Evolutionary conservation across 306 rosid genomes (phyloP).

Genomic region (Quercus agrifolia): DNA sequence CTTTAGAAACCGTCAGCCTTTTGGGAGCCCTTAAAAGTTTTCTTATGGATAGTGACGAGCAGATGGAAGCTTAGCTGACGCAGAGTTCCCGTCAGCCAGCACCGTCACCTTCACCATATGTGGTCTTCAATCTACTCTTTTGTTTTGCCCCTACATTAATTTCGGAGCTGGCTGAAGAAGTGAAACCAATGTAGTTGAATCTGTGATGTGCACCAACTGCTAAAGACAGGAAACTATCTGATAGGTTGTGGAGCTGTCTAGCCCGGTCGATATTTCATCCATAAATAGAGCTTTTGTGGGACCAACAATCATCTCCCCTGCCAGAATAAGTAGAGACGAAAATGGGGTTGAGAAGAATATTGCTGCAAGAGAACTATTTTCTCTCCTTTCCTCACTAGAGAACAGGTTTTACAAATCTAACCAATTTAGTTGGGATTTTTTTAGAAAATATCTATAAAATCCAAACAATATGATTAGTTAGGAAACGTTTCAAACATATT

Average conservation of each 20-base stretch:
- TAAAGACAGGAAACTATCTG: conserved; percentile 71
- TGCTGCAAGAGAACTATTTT: not conserved
- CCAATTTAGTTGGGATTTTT: too few species aligned
- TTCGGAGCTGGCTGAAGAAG: conserved; percentile 75
- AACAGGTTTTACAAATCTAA: conserved; percentile 3
- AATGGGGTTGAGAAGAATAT: not conserved
- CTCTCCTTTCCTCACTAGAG: conserved; percentile 6
- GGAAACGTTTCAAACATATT: too few species aligned
- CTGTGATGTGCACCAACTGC: conserved; percentile 65
- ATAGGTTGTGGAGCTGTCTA: conserved; percentile 80
- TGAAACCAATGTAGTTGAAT: conserved; percentile 66
- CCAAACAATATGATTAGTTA: too few species aligned
- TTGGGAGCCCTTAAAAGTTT: too few species aligned
- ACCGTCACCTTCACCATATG: too few species aligned
- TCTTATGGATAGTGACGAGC: too few species aligned
- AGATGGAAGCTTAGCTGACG: too few species aligned
- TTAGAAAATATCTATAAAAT: too few species aligned
- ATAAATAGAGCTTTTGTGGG: conserved; percentile 69
- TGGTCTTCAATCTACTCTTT: too few species aligned
- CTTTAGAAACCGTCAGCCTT: too few species aligned
- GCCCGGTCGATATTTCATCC: conserved; percentile 85
- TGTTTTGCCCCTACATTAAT: too few species aligned
- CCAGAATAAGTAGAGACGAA: conserved; percentile 5
- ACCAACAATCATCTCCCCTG: conserved; percentile 89
- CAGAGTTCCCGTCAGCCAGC: too few species aligned